Percentiles rank a stretch among this genome's conserved stretches.
Conservation (phyloP, 2,329 filamentous ascomycete genomes). For the Diaporthe velutina region DNA sequence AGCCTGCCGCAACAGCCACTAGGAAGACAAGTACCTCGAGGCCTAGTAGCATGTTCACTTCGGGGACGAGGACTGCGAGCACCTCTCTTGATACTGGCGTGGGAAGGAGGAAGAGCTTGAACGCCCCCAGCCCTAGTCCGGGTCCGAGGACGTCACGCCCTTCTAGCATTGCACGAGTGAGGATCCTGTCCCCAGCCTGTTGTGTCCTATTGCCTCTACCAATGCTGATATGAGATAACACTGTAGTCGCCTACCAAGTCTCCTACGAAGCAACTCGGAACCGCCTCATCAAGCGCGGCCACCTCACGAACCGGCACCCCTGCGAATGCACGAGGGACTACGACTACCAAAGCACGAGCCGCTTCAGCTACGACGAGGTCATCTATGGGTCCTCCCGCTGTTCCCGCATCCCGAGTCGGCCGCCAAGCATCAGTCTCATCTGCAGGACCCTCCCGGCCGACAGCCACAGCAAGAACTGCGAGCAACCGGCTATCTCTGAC, state of each 20-base stretch:
- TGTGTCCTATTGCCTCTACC: neutral
- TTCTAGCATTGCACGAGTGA: slow-evolving; percentile 69
- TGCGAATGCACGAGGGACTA: slow-evolving; percentile 63
- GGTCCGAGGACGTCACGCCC: slow-evolving; percentile 68
- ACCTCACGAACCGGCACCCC: slow-evolving; percentile 76
- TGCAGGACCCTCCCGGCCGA: slow-evolving; percentile 47
- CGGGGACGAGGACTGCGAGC: slow-evolving; percentile 54
- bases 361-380: slow-evolving; percentile 67
- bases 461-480: slow-evolving; percentile 52
- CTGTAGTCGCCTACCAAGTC: slow-evolving; percentile 81
- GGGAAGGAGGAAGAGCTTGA: slow-evolving; percentile 76
- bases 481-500: slow-evolving; percentile 57
- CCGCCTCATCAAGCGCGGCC: slow-evolving; percentile 66
- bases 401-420: slow-evolving; percentile 57
- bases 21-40: slow-evolving; percentile 53
- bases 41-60: slow-evolving; percentile 63
- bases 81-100: slow-evolving; percentile 65
- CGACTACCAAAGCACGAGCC: slow-evolving; percentile 65
- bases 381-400: slow-evolving; percentile 77
- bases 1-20: slow-evolving; percentile 55
- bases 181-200: slow-evolving; percentile 44
- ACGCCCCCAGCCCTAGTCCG: slow-evolving; percentile 80
- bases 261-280: slow-evolving; percentile 79
- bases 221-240: slow-evolving; percentile 24
- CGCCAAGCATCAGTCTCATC: slow-evolving; percentile 61